A percentile compares a stretch with the other conserved stretches of the same genome.
These are phyloP conservation scores for Annulohypoxylon stygium DNA, from an alignment of 495 filamentous ascomycete genomes.

Conservation along the genomic window DNA sequence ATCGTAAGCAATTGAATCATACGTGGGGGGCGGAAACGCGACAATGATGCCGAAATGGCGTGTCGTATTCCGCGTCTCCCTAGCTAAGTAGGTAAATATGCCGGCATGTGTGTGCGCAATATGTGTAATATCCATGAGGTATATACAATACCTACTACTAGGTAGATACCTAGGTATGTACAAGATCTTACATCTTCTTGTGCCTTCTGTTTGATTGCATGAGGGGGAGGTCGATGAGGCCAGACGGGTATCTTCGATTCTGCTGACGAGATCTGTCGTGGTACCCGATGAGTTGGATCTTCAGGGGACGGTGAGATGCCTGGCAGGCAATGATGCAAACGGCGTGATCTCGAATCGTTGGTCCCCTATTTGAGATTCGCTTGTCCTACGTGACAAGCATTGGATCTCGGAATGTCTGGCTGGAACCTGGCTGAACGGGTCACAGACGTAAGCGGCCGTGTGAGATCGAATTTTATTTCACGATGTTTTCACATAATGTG, in stretches of 20 bases:
- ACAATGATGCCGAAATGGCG: slow-evolving; percentile 43
- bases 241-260: slow-evolving; percentile 33
- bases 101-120: no score
- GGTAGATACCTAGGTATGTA: not conserved
- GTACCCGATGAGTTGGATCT: slow-evolving; percentile 49
- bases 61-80: slow-evolving; percentile 27
- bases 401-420: slow-evolving; percentile 43
- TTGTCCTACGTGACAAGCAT: slow-evolving; percentile 52
- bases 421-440: slow-evolving; percentile 17
- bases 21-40: slow-evolving; percentile 39
- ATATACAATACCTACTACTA: no score
- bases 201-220: slow-evolving; percentile 20
- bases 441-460: slow-evolving; percentile 39
- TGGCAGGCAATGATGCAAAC: slow-evolving; percentile 45
- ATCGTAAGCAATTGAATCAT: slow-evolving; percentile 41
- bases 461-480: slow-evolving; percentile 29
- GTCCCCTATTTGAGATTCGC: slow-evolving; percentile 37
- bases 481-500: slow-evolving; percentile 20
- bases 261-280: slow-evolving; percentile 47
- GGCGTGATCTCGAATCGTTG: slow-evolving; percentile 43
- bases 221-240: slow-evolving; percentile 28
- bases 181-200: slow-evolving; percentile 41
- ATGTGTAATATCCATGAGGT: no score
- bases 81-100: not conserved
- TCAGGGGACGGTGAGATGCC: slow-evolving; percentile 35